phyloP scores from a whole-genome alignment of 345 rosid species.

The Capsella bursapastoris region DNA sequence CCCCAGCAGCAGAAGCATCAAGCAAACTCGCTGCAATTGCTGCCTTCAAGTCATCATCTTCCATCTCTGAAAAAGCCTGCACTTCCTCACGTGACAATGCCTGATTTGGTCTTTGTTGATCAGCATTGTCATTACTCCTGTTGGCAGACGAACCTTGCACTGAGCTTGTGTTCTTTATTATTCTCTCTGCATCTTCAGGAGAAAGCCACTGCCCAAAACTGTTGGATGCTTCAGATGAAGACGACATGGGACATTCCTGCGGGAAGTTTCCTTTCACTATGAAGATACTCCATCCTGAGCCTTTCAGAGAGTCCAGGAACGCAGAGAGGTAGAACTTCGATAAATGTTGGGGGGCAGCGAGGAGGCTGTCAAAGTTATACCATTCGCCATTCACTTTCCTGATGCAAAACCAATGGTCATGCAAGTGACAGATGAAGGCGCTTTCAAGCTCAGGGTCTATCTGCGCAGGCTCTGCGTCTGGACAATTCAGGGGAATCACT shows the following conservation, averaged over 20 bases:
- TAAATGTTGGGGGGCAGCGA: slow-evolving; percentile 84
- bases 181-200: slow-evolving; percentile 87
- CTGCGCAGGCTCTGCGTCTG: slow-evolving; percentile 91
- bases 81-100: slow-evolving; percentile 48
- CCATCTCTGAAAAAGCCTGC: slow-evolving; percentile 55
- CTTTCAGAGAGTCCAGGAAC: slow-evolving; percentile 77
- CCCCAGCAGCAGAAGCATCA: slow-evolving; percentile 59
- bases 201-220: slow-evolving; percentile 88
- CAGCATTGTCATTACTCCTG: slow-evolving; percentile 33
- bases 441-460: slow-evolving; percentile 82
- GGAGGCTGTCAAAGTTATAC: slow-evolving; percentile 96
- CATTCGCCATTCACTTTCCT: slow-evolving; percentile 88
- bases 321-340: slow-evolving; percentile 92
- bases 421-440: slow-evolving; percentile 93
- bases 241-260: slow-evolving; percentile 68
- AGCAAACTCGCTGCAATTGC: slow-evolving; percentile 92
- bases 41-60: slow-evolving; percentile 84
- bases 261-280: slow-evolving; percentile 91
- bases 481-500: slow-evolving; percentile 88
- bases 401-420: slow-evolving; percentile 95
- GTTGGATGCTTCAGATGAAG: slow-evolving; percentile 74
- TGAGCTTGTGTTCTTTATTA: slow-evolving; percentile 62
- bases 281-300: slow-evolving; percentile 95
- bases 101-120: slow-evolving; percentile 46
- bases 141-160: slow-evolving; percentile 46